Percentiles rank a stretch among this genome's conserved stretches.
These are phyloP conservation scores for Cucumis melo DNA, from an alignment of 306 rosid genomes.

Conservation along the genomic window DNA sequence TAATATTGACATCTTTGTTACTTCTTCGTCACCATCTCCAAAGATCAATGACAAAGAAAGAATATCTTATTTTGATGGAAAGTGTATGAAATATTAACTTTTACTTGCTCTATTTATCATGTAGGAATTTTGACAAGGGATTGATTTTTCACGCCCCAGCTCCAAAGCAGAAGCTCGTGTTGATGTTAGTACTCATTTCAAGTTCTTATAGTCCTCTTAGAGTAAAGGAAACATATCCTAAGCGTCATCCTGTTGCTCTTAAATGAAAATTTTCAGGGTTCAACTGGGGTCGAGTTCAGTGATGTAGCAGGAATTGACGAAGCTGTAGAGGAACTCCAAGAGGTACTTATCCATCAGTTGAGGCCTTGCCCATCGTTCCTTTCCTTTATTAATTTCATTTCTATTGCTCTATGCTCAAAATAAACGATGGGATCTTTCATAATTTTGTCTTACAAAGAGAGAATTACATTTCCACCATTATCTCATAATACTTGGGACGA, in stretches of 20 bases:
- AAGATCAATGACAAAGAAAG: not conserved
- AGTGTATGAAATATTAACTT: not conserved
- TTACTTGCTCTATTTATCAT: conserved; percentile 15
- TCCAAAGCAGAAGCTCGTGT: conserved; percentile 99
- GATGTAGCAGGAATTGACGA: conserved; percentile 98
- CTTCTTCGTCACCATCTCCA: not conserved
- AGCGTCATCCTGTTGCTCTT: not conserved
- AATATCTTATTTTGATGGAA: not conserved
- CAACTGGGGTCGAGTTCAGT: conserved; percentile 80
- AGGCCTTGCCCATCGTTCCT: not conserved
- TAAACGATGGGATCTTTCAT: not conserved
- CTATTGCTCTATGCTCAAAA: not conserved
- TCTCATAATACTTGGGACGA: not conserved
- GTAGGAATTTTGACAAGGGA: conserved; percentile 99
- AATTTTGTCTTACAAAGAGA: too few relatives aligned
- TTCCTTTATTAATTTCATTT: not conserved
- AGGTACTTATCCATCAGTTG: conserved; percentile 31
- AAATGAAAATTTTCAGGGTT: conserved; percentile 41
- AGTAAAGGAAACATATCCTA: conserved; percentile 2
- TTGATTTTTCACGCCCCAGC: conserved; percentile 90
- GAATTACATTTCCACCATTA: not conserved
- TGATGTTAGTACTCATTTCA: conserved; percentile 49
- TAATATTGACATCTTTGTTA: not conserved
- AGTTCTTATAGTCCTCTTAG: conserved; percentile 6
- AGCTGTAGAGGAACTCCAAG: conserved; percentile 96